Conservation (phyloP, 352 stramenopile genomes). For the Globisporangium camurandrum region DNA sequence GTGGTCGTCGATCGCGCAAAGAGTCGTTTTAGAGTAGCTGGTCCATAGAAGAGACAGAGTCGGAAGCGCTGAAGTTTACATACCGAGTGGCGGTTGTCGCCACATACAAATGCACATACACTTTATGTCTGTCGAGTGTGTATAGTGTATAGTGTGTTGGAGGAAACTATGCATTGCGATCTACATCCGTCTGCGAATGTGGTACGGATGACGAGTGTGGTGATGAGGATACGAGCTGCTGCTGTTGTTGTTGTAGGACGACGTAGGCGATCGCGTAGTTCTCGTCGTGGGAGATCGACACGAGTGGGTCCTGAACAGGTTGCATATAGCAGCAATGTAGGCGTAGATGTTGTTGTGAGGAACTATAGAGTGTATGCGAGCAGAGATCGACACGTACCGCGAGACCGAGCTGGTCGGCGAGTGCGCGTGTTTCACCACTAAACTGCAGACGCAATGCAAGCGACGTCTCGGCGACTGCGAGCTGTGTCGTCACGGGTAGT, state of each 20-base stretch:
- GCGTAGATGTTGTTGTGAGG: too few species aligned
- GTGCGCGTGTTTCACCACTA: conserved; percentile 38
- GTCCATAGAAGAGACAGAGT: too few species aligned
- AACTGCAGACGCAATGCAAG: conserved; percentile 48
- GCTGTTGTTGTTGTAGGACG: conserved; percentile 44
- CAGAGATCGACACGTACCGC: conserved; percentile 22
- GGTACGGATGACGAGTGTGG: background rate
- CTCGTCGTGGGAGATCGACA: conserved; percentile 78
- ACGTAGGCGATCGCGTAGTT: conserved; percentile 79
- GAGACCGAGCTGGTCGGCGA: conserved; percentile 45
- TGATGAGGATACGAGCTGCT: background rate
- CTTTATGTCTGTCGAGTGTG: too few species aligned
- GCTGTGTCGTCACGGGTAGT: conserved; percentile 13
- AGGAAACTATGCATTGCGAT: too few species aligned
- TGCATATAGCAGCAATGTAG: too few species aligned
- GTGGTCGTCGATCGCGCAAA: conserved; percentile 29
- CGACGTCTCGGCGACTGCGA: conserved; percentile 22
- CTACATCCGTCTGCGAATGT: background rate
- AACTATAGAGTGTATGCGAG: too few species aligned
- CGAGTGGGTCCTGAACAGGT: conserved; percentile 41
- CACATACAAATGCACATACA: background rate
- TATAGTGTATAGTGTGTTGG: too few species aligned
- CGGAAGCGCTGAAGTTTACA: too few species aligned
- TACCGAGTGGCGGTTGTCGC: too few species aligned
- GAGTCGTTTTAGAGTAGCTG: conserved; percentile 59